A percentile compares a stretch with the other conserved stretches of the same genome.
Conservation (phyloP, 1,284 basidiomycete genomes). For the Sanghuangporus sanghuang region DNA sequence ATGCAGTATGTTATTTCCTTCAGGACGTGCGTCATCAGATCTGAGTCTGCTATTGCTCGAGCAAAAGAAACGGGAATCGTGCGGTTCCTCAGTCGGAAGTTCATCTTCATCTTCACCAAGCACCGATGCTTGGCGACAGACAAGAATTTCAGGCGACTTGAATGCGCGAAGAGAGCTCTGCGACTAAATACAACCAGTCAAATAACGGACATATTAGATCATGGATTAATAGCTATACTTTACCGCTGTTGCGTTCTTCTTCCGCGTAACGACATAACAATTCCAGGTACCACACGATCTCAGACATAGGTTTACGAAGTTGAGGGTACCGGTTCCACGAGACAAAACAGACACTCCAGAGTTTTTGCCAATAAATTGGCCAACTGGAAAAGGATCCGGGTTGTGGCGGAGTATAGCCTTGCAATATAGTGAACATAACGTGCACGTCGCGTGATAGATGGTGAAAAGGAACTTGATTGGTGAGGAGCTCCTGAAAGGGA, state of each 20-base stretch:
- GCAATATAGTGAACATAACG: conserved; percentile 13
- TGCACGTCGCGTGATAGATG: conserved; percentile 3
- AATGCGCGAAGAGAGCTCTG: neutral
- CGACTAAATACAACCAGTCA: too few relatives aligned
- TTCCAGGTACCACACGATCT: conserved; percentile 2
- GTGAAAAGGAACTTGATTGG: neutral
- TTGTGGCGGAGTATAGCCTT: neutral
- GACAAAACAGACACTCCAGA: neutral
- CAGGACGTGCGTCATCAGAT: neutral
- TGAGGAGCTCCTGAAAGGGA: conserved; percentile 6
- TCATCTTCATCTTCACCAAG: neutral
- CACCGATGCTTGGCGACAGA: neutral
- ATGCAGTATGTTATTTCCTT: neutral
- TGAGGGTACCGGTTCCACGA: neutral
- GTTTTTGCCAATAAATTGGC: neutral
- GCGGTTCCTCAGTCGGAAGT: neutral
- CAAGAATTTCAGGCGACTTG: neutral
- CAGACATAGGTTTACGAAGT: neutral
- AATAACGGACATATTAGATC: too few relatives aligned
- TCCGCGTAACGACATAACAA: neutral
- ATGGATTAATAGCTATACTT: neutral
- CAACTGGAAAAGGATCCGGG: neutral
- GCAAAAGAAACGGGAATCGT: neutral
- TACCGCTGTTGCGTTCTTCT: neutral
- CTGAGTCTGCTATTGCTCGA: neutral